Evolutionary conservation across 2,329 filamentous ascomycete species (phyloP).

Genomic region (Cryphonectria japonica): DNA sequence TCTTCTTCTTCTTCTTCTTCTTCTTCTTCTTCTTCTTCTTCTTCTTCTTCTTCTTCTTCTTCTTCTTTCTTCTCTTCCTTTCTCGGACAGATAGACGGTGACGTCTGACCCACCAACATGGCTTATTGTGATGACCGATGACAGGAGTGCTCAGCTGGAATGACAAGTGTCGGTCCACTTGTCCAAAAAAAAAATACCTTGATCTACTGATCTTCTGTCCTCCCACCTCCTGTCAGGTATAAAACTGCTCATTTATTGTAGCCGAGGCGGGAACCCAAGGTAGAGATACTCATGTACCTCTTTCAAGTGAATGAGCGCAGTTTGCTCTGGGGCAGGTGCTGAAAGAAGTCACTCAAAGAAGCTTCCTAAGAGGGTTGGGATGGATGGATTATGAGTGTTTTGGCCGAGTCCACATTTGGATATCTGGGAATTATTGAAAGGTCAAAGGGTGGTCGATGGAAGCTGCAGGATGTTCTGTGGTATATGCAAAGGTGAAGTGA

Average conservation of each 20-base stretch:
- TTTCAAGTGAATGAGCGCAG: neutral
- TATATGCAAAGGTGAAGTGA: neutral
- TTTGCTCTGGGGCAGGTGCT: neutral
- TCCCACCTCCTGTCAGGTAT: neutral
- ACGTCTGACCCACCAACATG: neutral
- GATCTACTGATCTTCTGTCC: neutral
- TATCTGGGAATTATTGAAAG: neutral
- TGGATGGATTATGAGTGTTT: too few relatives aligned
- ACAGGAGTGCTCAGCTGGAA: neutral
- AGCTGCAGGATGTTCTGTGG: neutral
- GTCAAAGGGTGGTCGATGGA: neutral
- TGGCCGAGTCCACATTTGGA: neutral
- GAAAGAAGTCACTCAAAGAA: too few relatives aligned
- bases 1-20: too few relatives aligned
- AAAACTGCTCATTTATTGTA: neutral
- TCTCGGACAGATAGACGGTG: neutral
- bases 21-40: too few relatives aligned
- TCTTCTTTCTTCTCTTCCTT: too few relatives aligned
- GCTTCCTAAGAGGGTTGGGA: too few relatives aligned
- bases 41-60: neutral
- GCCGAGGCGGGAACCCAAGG: neutral
- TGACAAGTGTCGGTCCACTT: neutral
- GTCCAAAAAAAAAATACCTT: neutral
- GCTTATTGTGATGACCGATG: neutral
- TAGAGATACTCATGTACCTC: neutral